phyloP scores from a whole-genome alignment of 1,284 basidiomycete genomes.

The Takashimella tepidaria region DNA sequence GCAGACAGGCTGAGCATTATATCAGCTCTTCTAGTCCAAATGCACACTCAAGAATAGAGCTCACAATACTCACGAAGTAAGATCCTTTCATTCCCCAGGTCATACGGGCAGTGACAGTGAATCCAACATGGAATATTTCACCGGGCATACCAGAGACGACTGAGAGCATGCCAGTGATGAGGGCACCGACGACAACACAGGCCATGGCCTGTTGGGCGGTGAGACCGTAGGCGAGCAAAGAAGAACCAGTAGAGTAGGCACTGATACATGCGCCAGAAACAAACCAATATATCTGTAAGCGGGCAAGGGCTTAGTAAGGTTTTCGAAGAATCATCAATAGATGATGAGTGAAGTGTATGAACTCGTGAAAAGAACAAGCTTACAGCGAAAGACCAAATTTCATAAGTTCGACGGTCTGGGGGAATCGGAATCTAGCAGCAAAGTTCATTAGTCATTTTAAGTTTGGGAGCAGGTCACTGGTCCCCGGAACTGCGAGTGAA shows the following conservation, averaged over 20 bases:
- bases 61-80: constrained; percentile 17
- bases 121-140: constrained; percentile 29
- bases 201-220: constrained; percentile 29
- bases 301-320: no score
- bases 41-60: neutral
- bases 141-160: constrained; percentile 21
- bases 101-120: constrained; percentile 25
- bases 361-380: constrained; percentile 3
- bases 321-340: no score
- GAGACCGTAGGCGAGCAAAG: constrained; percentile 27
- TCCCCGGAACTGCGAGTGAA: no score
- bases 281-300: constrained; percentile 21
- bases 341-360: no score
- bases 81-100: constrained; percentile 29
- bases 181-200: constrained; percentile 23
- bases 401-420: constrained; percentile 26
- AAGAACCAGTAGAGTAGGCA: constrained; percentile 26
- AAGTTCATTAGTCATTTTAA: neutral
- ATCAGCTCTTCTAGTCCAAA: neutral
- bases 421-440: constrained; percentile 25
- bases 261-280: constrained; percentile 28
- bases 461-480: no score
- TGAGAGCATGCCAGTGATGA: constrained; percentile 25
- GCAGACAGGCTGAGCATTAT: constrained; percentile 16
- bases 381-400: constrained; percentile 22